Conservation (phyloP, 768 basidiomycete species). For the Infundibulicybe gibba region DNA sequence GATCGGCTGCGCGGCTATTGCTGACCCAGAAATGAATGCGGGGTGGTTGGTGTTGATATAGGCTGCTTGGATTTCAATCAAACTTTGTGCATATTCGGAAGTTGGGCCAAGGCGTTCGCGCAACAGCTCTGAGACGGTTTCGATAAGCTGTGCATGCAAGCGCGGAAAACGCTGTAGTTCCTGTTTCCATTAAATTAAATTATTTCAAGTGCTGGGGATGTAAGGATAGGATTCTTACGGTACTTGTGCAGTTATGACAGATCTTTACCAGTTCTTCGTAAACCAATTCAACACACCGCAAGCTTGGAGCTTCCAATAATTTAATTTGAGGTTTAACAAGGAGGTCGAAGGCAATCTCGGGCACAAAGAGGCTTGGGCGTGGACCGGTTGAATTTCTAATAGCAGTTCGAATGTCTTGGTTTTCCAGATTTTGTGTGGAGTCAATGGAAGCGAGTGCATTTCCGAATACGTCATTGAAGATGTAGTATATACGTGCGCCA, state of each 20-base stretch:
- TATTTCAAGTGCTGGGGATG: neutral
- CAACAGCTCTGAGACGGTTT: conserved; percentile 94
- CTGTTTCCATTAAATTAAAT: conserved; percentile 33
- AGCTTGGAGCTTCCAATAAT: conserved; percentile 87
- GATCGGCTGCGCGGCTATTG: conserved; percentile 52
- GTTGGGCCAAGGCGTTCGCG: conserved; percentile 95
- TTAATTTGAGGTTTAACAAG: conserved; percentile 99
- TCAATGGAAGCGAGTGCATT: conserved; percentile 87
- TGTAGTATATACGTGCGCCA: conserved; percentile 98
- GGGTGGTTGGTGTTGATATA: conserved; percentile 99
- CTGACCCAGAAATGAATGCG: conserved; percentile 81
- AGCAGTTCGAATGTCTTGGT: conserved; percentile 95
- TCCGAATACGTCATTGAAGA: conserved; percentile 98
- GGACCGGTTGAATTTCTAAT: conserved; percentile 99
- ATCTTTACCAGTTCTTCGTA: conserved; percentile 99
- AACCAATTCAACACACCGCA: conserved; percentile 95
- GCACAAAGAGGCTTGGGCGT: conserved; percentile 92
- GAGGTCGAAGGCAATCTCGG: conserved; percentile 94
- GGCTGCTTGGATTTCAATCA: conserved; percentile 96
- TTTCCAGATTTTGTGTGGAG: conserved; percentile 86
- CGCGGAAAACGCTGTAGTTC: conserved; percentile 95
- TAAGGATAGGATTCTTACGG: conserved; percentile 42
- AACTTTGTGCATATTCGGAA: conserved; percentile 91
- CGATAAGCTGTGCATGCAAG: conserved; percentile 89
- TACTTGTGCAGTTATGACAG: conserved; percentile 95